These are phyloP conservation scores for Bisporella sp. DNA, from an alignment of 2,329 filamentous ascomycete genomes.

Conservation along the genomic window DNA sequence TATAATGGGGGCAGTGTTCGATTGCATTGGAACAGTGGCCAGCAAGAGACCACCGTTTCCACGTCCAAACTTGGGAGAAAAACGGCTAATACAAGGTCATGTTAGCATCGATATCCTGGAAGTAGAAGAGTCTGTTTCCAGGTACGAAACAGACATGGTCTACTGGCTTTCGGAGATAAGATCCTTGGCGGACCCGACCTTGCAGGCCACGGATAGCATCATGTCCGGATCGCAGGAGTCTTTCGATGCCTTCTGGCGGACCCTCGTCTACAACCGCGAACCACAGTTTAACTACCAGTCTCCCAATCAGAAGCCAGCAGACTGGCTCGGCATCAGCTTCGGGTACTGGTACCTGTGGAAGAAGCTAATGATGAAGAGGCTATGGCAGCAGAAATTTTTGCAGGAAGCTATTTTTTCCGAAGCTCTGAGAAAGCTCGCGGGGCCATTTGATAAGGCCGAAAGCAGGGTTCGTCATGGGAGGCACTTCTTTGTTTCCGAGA, in stretches of 20 bases:
- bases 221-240: neutral
- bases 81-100: neutral
- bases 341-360: neutral
- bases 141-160: neutral
- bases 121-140: too few relatives aligned
- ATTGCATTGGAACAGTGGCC: too few relatives aligned
- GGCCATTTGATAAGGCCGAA: neutral
- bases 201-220: neutral
- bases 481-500: too few relatives aligned
- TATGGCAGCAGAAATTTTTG: neutral
- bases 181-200: neutral
- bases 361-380: neutral
- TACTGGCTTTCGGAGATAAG: neutral
- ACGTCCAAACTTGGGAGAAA: too few relatives aligned
- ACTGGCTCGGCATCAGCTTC: neutral
- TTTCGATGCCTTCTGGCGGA: constrained; percentile 1
- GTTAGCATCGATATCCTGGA: too few relatives aligned
- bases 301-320: neutral
- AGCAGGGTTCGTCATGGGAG: too few relatives aligned
- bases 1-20: too few relatives aligned
- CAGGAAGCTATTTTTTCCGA: neutral
- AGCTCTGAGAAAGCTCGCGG: neutral
- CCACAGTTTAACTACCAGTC: neutral
- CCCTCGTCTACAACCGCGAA: neutral
- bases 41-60: too few relatives aligned